phyloP scores from a whole-genome alignment of 768 basidiomycete species.

The Pholiota microspora region DNA sequence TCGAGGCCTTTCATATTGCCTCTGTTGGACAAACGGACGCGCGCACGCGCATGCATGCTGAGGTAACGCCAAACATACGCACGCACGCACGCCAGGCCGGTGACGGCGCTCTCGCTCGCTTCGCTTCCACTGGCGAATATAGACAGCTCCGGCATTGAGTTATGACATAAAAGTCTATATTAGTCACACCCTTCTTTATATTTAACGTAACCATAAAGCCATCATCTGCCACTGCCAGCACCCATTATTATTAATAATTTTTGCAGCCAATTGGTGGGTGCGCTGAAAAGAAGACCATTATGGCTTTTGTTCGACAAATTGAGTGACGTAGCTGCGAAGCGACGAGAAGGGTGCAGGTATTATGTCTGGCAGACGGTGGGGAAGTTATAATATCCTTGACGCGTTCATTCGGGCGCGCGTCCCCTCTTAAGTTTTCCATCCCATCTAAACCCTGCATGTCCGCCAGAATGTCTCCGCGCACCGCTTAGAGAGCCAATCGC shows the following conservation, averaged over 20 bases:
- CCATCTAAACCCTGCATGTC: neutral
- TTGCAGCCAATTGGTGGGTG: neutral
- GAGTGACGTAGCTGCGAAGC: neutral
- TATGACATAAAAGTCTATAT: conserved; percentile 9
- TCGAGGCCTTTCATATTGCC: conserved; percentile 6
- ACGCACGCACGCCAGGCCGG: neutral
- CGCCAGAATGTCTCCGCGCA: neutral
- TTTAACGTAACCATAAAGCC: conserved; percentile 3
- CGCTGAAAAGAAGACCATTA: neutral
- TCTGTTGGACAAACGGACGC: conserved; percentile 4
- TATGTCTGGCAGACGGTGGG: neutral
- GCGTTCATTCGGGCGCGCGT: neutral
- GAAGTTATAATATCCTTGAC: too few relatives aligned
- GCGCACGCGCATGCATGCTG: conserved; percentile 2
- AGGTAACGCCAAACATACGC: neutral
- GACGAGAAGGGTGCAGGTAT: neutral
- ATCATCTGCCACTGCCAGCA: neutral
- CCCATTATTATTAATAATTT: neutral
- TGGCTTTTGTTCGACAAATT: neutral
- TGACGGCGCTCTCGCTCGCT: conserved; percentile 1
- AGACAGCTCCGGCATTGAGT: conserved; percentile 4
- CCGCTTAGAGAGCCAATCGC: neutral
- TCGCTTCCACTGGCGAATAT: neutral
- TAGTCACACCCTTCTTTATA: neutral
- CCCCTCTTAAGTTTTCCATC: neutral